phyloP scores from a whole-genome alignment of 2,329 filamentous ascomycete species.

The Colletotrichum salicis region DNA sequence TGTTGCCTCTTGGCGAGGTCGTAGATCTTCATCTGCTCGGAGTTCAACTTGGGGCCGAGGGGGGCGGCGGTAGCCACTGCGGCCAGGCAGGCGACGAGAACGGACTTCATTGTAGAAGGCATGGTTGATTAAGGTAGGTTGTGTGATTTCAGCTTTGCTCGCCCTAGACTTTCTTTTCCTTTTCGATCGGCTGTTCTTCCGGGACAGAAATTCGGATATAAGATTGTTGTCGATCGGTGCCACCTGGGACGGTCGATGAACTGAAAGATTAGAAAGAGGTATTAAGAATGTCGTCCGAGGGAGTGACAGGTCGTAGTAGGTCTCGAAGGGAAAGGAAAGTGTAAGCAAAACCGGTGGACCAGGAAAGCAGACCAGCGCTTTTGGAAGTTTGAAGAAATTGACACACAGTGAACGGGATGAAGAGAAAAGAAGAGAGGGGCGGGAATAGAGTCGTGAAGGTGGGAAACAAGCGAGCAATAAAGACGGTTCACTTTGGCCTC shows the following conservation, averaged over 20 bases:
- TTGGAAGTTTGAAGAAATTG: conserved; percentile 47
- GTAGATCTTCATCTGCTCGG: conserved; percentile 58
- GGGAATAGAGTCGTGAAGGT: conserved; percentile 40
- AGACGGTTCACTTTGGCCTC: conserved; percentile 22
- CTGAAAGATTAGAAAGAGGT: conserved; percentile 44
- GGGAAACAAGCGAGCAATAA: conserved; percentile 37
- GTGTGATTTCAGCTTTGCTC: conserved; percentile 37
- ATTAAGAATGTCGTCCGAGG: conserved; percentile 39
- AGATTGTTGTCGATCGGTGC: conserved; percentile 30
- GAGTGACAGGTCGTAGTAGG: conserved; percentile 36
- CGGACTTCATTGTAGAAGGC: conserved; percentile 59
- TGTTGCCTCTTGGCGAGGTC: conserved; percentile 62
- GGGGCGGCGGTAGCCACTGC: conserved; percentile 60
- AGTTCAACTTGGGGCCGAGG: conserved; percentile 54
- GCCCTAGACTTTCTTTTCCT: conserved; percentile 34
- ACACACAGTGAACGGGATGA: conserved; percentile 39
- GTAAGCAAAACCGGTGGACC: conserved; percentile 46
- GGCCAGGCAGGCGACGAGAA: conserved; percentile 56
- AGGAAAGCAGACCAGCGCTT: conserved; percentile 64
- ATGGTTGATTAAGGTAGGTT: conserved; percentile 46
- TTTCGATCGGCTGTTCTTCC: conserved; percentile 37
- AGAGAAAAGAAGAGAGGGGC: conserved; percentile 38
- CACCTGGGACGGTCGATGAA: conserved; percentile 41
- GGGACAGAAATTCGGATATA: conserved; percentile 26
- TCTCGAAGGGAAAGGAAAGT: conserved; percentile 44